Percentiles rank a stretch among this genome's conserved stretches.
Conservation (phyloP, 2,329 filamentous ascomycete genomes). For the Dactylellina sp. region DNA sequence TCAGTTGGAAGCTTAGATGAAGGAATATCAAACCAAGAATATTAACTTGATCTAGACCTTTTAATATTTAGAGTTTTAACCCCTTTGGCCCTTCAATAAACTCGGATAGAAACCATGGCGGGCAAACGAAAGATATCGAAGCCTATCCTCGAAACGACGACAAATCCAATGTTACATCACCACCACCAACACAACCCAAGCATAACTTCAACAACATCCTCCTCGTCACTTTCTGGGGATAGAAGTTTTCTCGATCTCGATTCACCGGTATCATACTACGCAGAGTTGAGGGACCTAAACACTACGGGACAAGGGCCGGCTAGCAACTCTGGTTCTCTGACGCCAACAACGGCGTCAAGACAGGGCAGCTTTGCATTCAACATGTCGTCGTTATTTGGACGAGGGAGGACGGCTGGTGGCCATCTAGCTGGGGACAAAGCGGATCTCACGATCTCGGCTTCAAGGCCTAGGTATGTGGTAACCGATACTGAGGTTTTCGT, state of each 20-base stretch:
- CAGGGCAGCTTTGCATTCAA: slow-evolving; percentile 44
- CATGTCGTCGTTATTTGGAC: slow-evolving; percentile 48
- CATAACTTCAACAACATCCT: slow-evolving; percentile 32
- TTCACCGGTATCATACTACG: slow-evolving; percentile 28
- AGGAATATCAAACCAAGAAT: neutral
- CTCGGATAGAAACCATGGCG: slow-evolving; percentile 27
- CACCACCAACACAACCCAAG: slow-evolving; percentile 36
- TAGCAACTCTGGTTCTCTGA: slow-evolving; percentile 25
- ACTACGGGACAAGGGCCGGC: slow-evolving; percentile 6
- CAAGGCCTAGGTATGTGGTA: slow-evolving; percentile 37
- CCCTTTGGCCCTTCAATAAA: neutral
- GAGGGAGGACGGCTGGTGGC: slow-evolving; percentile 22
- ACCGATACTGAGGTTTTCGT: neutral
- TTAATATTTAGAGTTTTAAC: slow-evolving; percentile 1
- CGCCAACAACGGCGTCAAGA: slow-evolving; percentile 26
- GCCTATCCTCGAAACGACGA: slow-evolving; percentile 37
- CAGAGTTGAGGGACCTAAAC: slow-evolving; percentile 19
- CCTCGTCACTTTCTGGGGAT: slow-evolving; percentile 15
- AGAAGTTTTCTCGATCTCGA: slow-evolving; percentile 33
- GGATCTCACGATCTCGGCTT: slow-evolving; percentile 29
- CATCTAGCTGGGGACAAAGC: slow-evolving; percentile 11
- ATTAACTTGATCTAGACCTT: slow-evolving; percentile 8
- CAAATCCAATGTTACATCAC: slow-evolving; percentile 33
- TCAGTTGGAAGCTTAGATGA: too few species aligned
- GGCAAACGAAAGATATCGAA: slow-evolving; percentile 42